Base-by-base conservation (phyloP, 495 filamentous ascomycete genomes). In the Penicillium cinerascens region DNA sequence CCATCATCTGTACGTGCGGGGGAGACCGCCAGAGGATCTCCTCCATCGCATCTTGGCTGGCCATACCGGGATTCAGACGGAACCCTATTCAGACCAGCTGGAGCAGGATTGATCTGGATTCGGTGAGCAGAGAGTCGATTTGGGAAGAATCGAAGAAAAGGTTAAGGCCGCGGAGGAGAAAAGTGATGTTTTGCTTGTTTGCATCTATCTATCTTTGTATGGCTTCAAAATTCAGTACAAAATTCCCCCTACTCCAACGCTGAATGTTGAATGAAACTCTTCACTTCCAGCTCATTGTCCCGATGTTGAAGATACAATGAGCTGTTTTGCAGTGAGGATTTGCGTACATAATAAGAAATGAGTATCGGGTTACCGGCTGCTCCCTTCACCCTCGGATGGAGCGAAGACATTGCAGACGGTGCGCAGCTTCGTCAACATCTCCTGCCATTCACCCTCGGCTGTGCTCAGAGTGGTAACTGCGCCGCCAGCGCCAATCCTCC, bases 401-500 rank as follows among this genome's bases (percentile, higher is more conserved):
- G 50, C 57, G 47, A 77, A 77, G 27, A 76, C 65, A 22, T 82
- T 76, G 58, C 86, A 69, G 22, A 88, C 85, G 6, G 84, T 85
- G 45, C 75, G 75, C 40, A 93, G 66, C 72, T 97, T 97, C 26
- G 82, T 85, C 58, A 83, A 70, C 92, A 97, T 96, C 76, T 97
- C 93, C 45, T 93, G 87, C 77, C 84, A 87, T 77, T 97, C 92
- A 7, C 82, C 91, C 38, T 85, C 77, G 1, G 83, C 74, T 2
- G 82, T 85, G 63, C 89, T 95, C 44, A 95, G 73, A 18, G 81
- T 82, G 7, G 92, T 97, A 2, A 97, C 81, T 4, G 92, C 92
- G 11, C 92, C 92, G 0, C 92, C 92, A 22, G 92, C 92, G 7
- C 91, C 92, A 49, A 96, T 81, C 29, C 79, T 81, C 92, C 92